Base-by-base conservation (phyloP, 192 early-diverging fungal species). In the Ramicandelaber brevisporus region DNA sequence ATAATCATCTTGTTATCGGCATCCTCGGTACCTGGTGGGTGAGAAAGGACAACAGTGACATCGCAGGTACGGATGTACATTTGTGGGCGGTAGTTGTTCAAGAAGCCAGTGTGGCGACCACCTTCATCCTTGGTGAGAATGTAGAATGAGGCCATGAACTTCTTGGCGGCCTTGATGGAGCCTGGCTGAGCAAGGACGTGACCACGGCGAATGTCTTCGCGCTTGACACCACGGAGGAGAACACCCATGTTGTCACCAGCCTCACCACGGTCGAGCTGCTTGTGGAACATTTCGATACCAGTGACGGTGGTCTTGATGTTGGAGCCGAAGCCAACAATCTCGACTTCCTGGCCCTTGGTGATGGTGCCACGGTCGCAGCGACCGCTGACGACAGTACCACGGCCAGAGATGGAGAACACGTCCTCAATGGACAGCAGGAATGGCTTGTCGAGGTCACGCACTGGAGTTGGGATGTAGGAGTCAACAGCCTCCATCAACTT, bases 201-300 rank as follows among this genome's bases (percentile, higher is more conserved):
- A 31, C 92, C 92, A 38, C 86, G 78, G 41, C 73, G 74, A 29
- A 98, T 66, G 38, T 85, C 72, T 50, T 98, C 92, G 44, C 88
- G 77, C 73, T 93, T 90, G 20, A 98, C 63, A 53, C 85, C 85
- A 55, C 92, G 86, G 34, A 98, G 64, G 27, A 93, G 68, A 17
- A 82, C 79, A 31, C 92, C 88, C 68, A 90, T 89, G 65, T 98
- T 92, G 54, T 98, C 88, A 53, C 92, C 88, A 35, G 92, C 84
- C 52, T 89, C 76, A 44, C 82, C 92, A 44, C 68, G 69, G 45
- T 90, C 86, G 31, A 98, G 73, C 68, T 89, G 79, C 64, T 98
- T 95, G 68, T 88, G 88, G 82, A 92, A 92, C 86, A 93, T 93
- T 53, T 98, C 92, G 36, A 98, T 72, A 37, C 88, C 84, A n/a